Conservation (phyloP, 257 asterid genomes). For the Lavandula angustifolia region DNA sequence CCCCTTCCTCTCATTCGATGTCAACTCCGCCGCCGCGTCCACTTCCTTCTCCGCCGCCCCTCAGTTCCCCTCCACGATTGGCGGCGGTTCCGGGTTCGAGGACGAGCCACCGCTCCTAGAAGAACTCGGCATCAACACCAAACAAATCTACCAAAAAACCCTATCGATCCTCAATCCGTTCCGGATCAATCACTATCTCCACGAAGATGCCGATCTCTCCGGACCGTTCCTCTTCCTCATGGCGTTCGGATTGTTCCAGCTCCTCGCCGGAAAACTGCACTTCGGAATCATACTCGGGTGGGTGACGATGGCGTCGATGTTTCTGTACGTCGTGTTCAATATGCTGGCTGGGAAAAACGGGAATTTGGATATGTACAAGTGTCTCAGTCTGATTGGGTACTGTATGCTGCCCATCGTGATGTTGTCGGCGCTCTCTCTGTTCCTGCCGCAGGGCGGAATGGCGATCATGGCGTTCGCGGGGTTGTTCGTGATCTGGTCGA, state of each 20-base stretch:
- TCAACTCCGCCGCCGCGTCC: conserved; percentile 69
- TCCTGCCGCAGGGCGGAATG: conserved; percentile 83
- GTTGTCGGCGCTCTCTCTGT: conserved; percentile 71
- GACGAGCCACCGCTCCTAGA: conserved; percentile 93
- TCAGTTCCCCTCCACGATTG: conserved; percentile 49
- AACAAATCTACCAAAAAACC: conserved; percentile 84
- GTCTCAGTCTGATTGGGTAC: conserved; percentile 85
- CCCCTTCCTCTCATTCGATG: conserved; percentile 89
- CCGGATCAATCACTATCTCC: conserved; percentile 64
- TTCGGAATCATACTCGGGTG: conserved; percentile 87
- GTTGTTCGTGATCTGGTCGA: conserved; percentile 76
- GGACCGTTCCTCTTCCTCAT: conserved; percentile 83
- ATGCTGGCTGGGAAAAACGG: conserved; percentile 89
- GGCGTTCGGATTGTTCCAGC: conserved; percentile 86
- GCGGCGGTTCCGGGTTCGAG: conserved; percentile 67
- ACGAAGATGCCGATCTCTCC: conserved; percentile 89
- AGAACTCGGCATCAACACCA: conserved; percentile 89
- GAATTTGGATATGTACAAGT: conserved; percentile 79
- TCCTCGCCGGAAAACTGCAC: conserved; percentile 86
- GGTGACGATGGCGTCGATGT: conserved; percentile 86
- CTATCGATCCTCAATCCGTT: conserved; percentile 64
- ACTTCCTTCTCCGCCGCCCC: conserved; percentile 76
- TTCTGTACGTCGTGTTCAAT: conserved; percentile 75
- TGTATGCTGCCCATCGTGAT: conserved; percentile 87
- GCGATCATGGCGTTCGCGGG: conserved; percentile 65